phyloP scores from a whole-genome alignment of 441 rosid genomes.

The Populus hybrid region DNA sequence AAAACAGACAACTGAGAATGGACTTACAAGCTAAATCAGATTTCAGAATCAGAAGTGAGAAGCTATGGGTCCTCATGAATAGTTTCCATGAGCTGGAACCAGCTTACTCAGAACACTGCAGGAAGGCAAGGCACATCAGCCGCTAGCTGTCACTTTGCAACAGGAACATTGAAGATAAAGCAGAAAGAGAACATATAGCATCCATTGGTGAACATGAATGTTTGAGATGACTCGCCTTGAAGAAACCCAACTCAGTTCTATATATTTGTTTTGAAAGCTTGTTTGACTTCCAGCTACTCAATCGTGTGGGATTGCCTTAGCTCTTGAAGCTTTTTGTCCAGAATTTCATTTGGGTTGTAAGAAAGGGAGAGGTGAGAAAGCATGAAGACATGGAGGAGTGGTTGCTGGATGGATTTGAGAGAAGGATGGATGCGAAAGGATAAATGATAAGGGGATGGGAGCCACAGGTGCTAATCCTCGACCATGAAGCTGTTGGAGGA shows the following conservation, averaged over 20 bases:
- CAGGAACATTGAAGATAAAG: neutral
- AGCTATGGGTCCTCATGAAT: slow-evolving; percentile 29
- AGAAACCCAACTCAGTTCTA: slow-evolving; percentile 11
- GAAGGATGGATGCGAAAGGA: slow-evolving; percentile 7
- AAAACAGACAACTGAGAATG: neutral
- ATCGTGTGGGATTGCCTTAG: neutral
- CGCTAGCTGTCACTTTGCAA: slow-evolving; percentile 31
- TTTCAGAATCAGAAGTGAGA: neutral
- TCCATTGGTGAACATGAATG: slow-evolving; percentile 25
- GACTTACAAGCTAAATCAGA: neutral
- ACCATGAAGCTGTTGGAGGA: slow-evolving; percentile 14
- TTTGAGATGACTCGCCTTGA: slow-evolving; percentile 7
- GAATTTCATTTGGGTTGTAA: slow-evolving; percentile 13
- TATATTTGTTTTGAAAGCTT: slow-evolving; percentile 7
- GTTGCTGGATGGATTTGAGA: slow-evolving; percentile 12
- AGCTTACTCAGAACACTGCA: slow-evolving; percentile 21
- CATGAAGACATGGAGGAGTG: neutral
- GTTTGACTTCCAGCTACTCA: neutral
- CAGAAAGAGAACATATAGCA: slow-evolving; percentile 16
- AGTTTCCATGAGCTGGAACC: slow-evolving; percentile 38
- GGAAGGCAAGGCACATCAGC: slow-evolving; percentile 34
- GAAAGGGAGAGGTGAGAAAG: neutral
- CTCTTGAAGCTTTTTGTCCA: slow-evolving; percentile 3
- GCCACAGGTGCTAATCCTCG: slow-evolving; percentile 13
- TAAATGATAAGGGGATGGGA: slow-evolving; percentile 9